Percentiles rank a stretch among this genome's conserved stretches.
These are phyloP conservation scores for Phytomonas serpens DNA, from an alignment of 208 protist genomes.

Conservation along the genomic window DNA sequence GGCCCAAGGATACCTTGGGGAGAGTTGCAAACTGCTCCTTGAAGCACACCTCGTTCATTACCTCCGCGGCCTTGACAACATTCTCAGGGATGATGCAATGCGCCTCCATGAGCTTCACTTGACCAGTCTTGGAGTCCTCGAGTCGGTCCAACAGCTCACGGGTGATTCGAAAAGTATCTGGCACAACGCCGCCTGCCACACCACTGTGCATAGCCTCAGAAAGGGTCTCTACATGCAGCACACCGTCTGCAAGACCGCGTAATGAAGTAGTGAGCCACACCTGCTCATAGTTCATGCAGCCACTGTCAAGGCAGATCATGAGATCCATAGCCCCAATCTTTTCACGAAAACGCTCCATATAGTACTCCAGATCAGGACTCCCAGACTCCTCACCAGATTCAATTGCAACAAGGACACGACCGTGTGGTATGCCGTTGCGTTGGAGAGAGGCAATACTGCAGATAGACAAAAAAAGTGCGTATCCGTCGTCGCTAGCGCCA, in stretches of 20 bases:
- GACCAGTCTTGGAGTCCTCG: slow-evolving; percentile 88
- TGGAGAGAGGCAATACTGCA: slow-evolving; percentile 64
- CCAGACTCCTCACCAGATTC: slow-evolving; percentile 90
- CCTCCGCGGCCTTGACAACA: slow-evolving; percentile 30
- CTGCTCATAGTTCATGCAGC: slow-evolving; percentile 91
- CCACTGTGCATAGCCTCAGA: slow-evolving; percentile 91
- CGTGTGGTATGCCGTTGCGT: slow-evolving; percentile 69
- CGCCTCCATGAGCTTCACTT: slow-evolving; percentile 77
- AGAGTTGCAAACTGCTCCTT: slow-evolving; percentile 53
- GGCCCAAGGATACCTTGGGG: slow-evolving; percentile 24
- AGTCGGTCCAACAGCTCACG: slow-evolving; percentile 82
- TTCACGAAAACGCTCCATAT: slow-evolving; percentile 52
- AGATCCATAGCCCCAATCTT: slow-evolving; percentile 77
- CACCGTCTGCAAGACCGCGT: slow-evolving; percentile 79
- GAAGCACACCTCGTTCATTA: slow-evolving; percentile 44
- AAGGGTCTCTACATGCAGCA: slow-evolving; percentile 75
- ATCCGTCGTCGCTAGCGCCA: slow-evolving; percentile 89
- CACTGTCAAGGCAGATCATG: slow-evolving; percentile 93
- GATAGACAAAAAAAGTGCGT: slow-evolving; percentile 78
- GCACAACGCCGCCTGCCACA: slow-evolving; percentile 89
- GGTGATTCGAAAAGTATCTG: slow-evolving; percentile 91
- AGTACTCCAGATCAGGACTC: slow-evolving; percentile 76
- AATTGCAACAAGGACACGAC: slow-evolving; percentile 74
- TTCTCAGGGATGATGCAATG: slow-evolving; percentile 84
- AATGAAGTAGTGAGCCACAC: slow-evolving; percentile 93